These are phyloP conservation scores for Tilletia walkeri DNA, from an alignment of 1,284 basidiomycete species.

Conservation along the genomic window DNA sequence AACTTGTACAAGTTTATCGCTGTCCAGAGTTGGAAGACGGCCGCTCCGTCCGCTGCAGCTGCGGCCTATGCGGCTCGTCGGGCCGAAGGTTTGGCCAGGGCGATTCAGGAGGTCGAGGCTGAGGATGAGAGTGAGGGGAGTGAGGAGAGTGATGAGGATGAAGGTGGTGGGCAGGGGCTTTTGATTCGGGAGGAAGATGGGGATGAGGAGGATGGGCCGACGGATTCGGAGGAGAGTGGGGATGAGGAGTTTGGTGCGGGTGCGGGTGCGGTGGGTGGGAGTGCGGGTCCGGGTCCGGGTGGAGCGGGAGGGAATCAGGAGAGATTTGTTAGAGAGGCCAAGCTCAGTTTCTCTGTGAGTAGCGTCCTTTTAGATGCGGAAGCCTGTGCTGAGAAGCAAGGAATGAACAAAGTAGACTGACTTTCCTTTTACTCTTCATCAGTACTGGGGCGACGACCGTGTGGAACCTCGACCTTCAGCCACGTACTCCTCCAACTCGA, in stretches of 20 bases:
- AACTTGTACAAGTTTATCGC: conserved; percentile 47
- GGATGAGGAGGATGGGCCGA: conserved; percentile 14
- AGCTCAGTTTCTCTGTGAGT: conserved; percentile 38
- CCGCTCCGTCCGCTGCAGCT: neutral
- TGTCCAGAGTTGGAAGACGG: conserved; percentile 34
- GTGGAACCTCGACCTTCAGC: conserved; percentile 28
- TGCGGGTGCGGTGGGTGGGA: neutral
- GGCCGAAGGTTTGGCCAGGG: neutral
- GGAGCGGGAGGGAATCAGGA: conserved; percentile 24
- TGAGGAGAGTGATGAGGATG: conserved; percentile 24
- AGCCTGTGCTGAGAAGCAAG: neutral
- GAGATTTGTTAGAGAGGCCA: conserved; percentile 39
- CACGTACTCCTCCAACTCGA: conserved; percentile 7
- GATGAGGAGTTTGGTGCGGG: conserved; percentile 21
- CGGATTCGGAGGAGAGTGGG: conserved; percentile 20
- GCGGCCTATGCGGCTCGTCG: conserved; percentile 21
- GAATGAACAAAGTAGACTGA: too few relatives aligned
- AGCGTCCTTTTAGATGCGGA: too few relatives aligned
- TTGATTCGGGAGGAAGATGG: too few relatives aligned
- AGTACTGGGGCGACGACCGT: conserved; percentile 39
- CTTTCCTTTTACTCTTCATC: neutral
- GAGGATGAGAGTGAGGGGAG: neutral
- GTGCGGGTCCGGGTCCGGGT: neutral
- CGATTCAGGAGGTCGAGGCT: conserved; percentile 5
- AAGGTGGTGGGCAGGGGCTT: conserved; percentile 13